Base-by-base conservation (phyloP, 1,139 yeast species). In the Blastobotrys capitulatus region DNA sequence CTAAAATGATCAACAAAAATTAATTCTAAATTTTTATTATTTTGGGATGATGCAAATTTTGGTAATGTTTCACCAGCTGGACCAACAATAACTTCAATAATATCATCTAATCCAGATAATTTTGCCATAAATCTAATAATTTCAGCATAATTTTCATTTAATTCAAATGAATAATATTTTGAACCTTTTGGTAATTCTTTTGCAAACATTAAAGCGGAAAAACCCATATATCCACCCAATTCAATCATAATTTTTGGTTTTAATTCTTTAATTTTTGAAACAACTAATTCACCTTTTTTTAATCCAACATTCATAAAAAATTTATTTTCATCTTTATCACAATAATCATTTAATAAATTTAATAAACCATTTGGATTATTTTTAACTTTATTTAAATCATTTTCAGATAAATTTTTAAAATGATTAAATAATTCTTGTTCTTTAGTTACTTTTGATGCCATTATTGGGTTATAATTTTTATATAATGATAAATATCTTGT, bases 1-100 rank as follows among this genome's bases (percentile, higher is more conserved):
- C 55, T 56, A 43, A 51, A 53, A 29, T 57, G 58, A 38, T 57
- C 58, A 38, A 57, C 47, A 27, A 57, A 56, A 6, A 49, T 44
- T 22, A 51, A 41, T n/a, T 54, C 57, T 39, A 57, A 48, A 31
- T 45, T 47, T 10, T 49, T 22, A 22, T 22, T 7, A 22, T 7
- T 22, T 22, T 22, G 25, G 7, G 7, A 22, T 22, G 6, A 5
- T 42, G 54, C 51, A 43, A 53, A 38, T 37, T 52, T 29, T 13
- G 52, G 38, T 20, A 56, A 38, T 10, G 44, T 51, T 10, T 55
- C 53, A 3, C 37, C 36, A 20, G 60, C 60, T 10, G 52, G 49
- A 2, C 60, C 60, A 13, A 57, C 56, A 16, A 54, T 47, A 36
- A 57, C 46, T 20, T 56, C 58, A n/a, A 57, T 52, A 42, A 47